Conservation (phyloP, 1,284 basidiomycete species). For the Irpex sp. region DNA sequence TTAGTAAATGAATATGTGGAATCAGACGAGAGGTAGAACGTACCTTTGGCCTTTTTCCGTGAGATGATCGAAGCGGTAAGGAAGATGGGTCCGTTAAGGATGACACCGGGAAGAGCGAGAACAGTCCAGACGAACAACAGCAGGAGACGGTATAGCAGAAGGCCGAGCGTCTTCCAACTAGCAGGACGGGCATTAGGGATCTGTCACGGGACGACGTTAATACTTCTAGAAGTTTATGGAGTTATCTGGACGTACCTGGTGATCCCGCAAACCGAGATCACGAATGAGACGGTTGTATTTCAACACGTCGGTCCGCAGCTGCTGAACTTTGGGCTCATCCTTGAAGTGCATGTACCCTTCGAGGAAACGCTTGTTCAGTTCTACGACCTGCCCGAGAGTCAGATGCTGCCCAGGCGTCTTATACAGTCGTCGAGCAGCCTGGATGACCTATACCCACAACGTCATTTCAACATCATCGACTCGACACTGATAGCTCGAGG, state of each 20-base stretch:
- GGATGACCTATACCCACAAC: slow-evolving; percentile 67
- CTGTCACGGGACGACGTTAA: slow-evolving; percentile 30
- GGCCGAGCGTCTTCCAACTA: slow-evolving; percentile 84
- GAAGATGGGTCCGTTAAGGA: slow-evolving; percentile 95
- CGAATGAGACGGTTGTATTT: slow-evolving; percentile 91
- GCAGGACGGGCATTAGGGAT: slow-evolving; percentile 81
- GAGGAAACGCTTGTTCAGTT: slow-evolving; percentile 92
- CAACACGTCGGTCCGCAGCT: slow-evolving; percentile 81
- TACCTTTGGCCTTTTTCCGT: slow-evolving; percentile 87
- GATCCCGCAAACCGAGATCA: slow-evolving; percentile 95
- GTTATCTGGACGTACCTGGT: slow-evolving; percentile 66
- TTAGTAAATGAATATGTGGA: slow-evolving; percentile 2
- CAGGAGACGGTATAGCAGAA: slow-evolving; percentile 83
- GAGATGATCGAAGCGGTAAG: slow-evolving; percentile 89
- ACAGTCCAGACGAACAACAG: slow-evolving; percentile 84
- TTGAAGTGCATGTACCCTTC: slow-evolving; percentile 94
- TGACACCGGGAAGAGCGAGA: slow-evolving; percentile 90
- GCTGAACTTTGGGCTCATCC: slow-evolving; percentile 88
- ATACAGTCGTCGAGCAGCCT: slow-evolving; percentile 94
- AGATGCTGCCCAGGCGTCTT: slow-evolving; percentile 93
- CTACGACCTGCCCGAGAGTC: slow-evolving; percentile 94
- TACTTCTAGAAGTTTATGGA: not conserved
- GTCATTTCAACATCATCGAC: not conserved
- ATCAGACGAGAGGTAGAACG: slow-evolving; percentile 9
- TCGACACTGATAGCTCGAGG: not conserved